phyloP scores from a whole-genome alignment of 2,329 filamentous ascomycete species.

The Colletotrichum chlorophyti region DNA sequence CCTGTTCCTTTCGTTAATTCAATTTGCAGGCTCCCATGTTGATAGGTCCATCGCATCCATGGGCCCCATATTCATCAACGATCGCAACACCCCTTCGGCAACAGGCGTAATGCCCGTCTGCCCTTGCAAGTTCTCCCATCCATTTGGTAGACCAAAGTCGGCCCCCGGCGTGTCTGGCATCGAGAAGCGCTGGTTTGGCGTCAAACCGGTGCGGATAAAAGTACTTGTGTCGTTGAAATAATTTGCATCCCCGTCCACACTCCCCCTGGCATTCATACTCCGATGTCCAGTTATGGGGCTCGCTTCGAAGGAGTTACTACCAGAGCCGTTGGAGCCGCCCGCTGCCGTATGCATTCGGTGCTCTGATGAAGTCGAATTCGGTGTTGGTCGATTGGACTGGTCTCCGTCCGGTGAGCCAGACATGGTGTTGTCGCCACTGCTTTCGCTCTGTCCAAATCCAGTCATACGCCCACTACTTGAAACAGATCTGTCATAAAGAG shows the following conservation, averaged over 20 bases:
- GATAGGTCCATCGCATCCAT: slow-evolving; percentile 67
- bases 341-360: slow-evolving; percentile 35
- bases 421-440: slow-evolving; percentile 50
- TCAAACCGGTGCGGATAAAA: slow-evolving; percentile 46
- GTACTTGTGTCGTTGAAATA: slow-evolving; percentile 48
- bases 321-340: slow-evolving; percentile 42
- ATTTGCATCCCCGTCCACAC: slow-evolving; percentile 44
- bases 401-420: slow-evolving; percentile 57
- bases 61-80: slow-evolving; percentile 63
- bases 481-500: slow-evolving; percentile 40
- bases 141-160: slow-evolving; percentile 49
- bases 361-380: slow-evolving; percentile 64
- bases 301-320: slow-evolving; percentile 55
- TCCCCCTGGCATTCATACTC: slow-evolving; percentile 44
- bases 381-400: slow-evolving; percentile 62
- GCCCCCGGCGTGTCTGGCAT: slow-evolving; percentile 45
- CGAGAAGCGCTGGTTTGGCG: slow-evolving; percentile 41
- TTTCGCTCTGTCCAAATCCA: slow-evolving; percentile 50
- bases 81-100: slow-evolving; percentile 62
- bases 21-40: slow-evolving; percentile 50
- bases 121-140: slow-evolving; percentile 51
- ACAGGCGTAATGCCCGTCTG: slow-evolving; percentile 60
- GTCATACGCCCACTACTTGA: slow-evolving; percentile 35
- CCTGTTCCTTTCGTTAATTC: not conserved
- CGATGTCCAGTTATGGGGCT: slow-evolving; percentile 57